Evolutionary conservation across 495 filamentous ascomycete species (phyloP).

Genomic region (Annulohypoxylon stygium): DNA sequence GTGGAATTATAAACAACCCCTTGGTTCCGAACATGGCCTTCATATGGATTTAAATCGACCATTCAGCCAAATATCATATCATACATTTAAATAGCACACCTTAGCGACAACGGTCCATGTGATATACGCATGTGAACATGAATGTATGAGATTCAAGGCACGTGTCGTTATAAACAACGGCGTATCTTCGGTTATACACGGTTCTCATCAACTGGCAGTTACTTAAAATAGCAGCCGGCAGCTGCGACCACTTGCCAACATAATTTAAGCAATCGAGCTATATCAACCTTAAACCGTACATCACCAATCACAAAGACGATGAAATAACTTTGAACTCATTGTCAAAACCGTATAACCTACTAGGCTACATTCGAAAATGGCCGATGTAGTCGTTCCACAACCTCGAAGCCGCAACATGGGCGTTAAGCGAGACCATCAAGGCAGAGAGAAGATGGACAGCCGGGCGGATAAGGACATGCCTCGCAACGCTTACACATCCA

Average conservation of each 20-base stretch:
- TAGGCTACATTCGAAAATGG: conserved; percentile 23
- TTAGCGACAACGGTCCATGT: not conserved
- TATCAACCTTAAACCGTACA: not conserved
- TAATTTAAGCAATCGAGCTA: not conserved
- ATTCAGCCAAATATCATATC: not conserved
- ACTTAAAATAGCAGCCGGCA: not conserved
- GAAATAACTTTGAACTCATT: conserved; percentile 26
- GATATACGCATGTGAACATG: not conserved
- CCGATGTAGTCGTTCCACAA: conserved; percentile 51
- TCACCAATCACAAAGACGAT: not conserved
- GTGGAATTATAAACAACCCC: not conserved
- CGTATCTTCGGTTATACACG: conserved; percentile 18
- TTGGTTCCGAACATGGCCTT: not conserved
- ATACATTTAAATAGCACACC: not conserved
- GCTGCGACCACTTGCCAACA: not conserved
- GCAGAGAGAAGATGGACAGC: conserved; percentile 62
- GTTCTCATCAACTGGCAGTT: not conserved
- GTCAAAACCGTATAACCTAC: not conserved
- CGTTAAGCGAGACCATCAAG: conserved; percentile 72
- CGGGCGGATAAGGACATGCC: conserved; percentile 50
- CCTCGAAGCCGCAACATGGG: conserved; percentile 52
- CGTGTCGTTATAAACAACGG: conserved; percentile 19
- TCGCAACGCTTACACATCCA: conserved; percentile 71
- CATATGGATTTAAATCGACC: not conserved
- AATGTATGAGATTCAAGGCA: conserved; percentile 8